phyloP scores from a whole-genome alignment of 73 alveolate genomes.

The Paraurostyla sp. region DNA sequence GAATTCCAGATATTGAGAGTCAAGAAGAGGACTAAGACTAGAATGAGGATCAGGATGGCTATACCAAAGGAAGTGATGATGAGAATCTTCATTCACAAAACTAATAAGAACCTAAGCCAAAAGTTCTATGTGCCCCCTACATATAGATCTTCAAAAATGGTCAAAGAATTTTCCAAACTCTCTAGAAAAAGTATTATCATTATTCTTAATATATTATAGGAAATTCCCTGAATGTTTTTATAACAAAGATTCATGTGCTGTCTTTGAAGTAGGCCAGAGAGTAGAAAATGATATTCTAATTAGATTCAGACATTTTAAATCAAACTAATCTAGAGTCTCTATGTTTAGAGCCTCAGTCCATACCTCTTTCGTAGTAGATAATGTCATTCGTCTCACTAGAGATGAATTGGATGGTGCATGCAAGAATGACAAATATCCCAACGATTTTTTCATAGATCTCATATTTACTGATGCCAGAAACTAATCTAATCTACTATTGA shows the following conservation, averaged over 20 bases:
- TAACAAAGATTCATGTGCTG: constrained; percentile 1
- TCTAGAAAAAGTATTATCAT: constrained; percentile 20
- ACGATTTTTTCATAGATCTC: constrained; percentile 64
- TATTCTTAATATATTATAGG: background rate
- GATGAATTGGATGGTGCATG: constrained; percentile 61
- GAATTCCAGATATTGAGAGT: constrained; percentile 40
- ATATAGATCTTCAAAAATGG: constrained; percentile 58
- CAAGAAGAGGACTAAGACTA: background rate
- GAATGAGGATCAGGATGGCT: background rate
- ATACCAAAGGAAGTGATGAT: constrained; percentile 23
- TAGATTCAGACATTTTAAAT: constrained; percentile 59
- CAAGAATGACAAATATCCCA: constrained; percentile 19
- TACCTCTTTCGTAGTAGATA: constrained; percentile 38
- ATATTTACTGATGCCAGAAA: constrained; percentile 61
- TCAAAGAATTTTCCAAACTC: background rate
- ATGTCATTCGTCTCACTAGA: constrained; percentile 25
- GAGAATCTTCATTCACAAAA: background rate
- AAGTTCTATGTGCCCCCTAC: constrained; percentile 58
- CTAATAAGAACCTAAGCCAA: background rate
- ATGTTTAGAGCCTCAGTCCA: constrained; percentile 66
- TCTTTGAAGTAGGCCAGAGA: constrained; percentile 42
- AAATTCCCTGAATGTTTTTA: constrained; percentile 23
- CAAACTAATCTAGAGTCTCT: constrained; percentile 3
- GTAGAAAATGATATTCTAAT: constrained; percentile 49
- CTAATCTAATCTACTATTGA: background rate